phyloP scores from a whole-genome alignment of 306 rosid species.

The Fragaria vesca region DNA sequence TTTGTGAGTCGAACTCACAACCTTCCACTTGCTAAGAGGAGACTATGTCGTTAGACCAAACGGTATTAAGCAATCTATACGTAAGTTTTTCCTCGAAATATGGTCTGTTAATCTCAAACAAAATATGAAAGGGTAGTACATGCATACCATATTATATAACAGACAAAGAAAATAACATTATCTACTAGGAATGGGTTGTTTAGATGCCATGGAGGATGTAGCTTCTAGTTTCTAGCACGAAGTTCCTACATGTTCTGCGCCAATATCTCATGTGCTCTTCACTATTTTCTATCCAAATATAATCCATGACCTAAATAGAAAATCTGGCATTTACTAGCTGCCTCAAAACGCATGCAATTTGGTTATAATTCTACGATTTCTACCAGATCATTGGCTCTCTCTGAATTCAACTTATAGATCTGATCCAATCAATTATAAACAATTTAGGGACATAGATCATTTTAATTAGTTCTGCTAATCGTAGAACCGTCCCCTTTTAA shows the following conservation, averaged over 20 bases:
- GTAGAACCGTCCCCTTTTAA: neutral
- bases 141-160: too few relatives aligned
- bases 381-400: slow-evolving; percentile 4
- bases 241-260: neutral
- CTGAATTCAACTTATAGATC: slow-evolving; percentile 12
- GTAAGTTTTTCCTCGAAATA: too few relatives aligned
- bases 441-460: neutral
- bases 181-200: too few relatives aligned
- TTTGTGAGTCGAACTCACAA: too few relatives aligned
- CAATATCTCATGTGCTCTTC: neutral
- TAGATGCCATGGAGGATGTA: neutral
- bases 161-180: too few relatives aligned
- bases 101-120: too few relatives aligned
- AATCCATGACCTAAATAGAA: neutral
- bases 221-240: neutral
- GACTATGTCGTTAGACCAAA: too few relatives aligned
- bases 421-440: slow-evolving; percentile 17
- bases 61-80: too few relatives aligned
- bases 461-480: neutral
- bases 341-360: neutral
- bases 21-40: too few relatives aligned
- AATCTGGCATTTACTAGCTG: slow-evolving; percentile 11
- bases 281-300: neutral
- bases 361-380: neutral
- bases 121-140: too few relatives aligned